phyloP scores from a whole-genome alignment of 1,284 basidiomycete genomes.

The Cryptococcus wingfieldii region DNA sequence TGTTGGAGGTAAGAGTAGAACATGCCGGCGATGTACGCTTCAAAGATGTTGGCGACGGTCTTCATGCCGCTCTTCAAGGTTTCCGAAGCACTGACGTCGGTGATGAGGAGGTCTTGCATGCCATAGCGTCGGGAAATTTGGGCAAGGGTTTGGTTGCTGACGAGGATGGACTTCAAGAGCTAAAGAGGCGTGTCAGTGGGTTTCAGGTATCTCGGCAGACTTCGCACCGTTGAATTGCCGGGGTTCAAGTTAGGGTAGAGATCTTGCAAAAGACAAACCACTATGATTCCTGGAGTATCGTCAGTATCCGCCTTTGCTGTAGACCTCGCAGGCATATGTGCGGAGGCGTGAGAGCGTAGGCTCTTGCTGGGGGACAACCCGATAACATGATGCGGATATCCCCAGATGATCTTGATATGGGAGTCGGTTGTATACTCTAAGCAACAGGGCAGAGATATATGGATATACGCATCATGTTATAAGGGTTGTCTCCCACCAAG shows the following conservation, averaged over 20 bases:
- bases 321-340: no score
- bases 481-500: background rate
- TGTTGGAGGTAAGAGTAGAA: constrained; percentile 28
- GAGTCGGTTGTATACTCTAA: no score
- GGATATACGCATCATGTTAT: no score
- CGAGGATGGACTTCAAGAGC: constrained; percentile 33
- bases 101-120: constrained; percentile 22
- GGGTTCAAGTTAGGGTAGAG: constrained; percentile 31
- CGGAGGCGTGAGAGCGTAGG: no score
- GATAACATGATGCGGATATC: no score
- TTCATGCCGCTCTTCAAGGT: constrained; percentile 20
- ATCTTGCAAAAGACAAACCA: constrained; percentile 36
- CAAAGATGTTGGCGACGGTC: constrained; percentile 33
- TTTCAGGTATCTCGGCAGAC: background rate
- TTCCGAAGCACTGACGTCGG: constrained; percentile 11
- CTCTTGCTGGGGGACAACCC: no score
- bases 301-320: background rate
- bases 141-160: constrained; percentile 29
- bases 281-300: constrained; percentile 15
- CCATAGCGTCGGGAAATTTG: constrained; percentile 28
- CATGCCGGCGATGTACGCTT: constrained; percentile 40
- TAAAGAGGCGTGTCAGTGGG: constrained; percentile 1
- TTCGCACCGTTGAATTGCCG: constrained; percentile 35
- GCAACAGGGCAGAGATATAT: no score
- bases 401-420: no score